Conservation (phyloP, 495 filamentous ascomycete genomes). For the Paragyromitra xinjiangensis region DNA sequence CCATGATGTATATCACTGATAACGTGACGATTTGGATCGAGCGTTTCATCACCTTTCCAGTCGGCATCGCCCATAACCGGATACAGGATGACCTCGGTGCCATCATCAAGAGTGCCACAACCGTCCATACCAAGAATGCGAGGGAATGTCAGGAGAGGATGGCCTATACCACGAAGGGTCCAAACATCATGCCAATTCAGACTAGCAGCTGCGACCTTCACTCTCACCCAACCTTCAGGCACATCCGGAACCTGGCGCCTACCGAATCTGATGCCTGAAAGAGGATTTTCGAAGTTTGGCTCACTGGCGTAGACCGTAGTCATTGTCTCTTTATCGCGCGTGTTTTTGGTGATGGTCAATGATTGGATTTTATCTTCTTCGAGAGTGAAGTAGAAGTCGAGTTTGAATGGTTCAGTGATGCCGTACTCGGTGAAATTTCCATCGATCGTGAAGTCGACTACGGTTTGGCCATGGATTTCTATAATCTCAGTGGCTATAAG, state of each 20-base stretch:
- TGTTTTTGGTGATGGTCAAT: constrained; percentile 33
- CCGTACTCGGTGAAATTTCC: constrained; percentile 36
- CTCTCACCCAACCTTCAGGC: constrained; percentile 48
- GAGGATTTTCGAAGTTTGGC: constrained; percentile 44
- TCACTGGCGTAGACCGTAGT: constrained; percentile 45
- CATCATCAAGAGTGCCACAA: constrained; percentile 53
- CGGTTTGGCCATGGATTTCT: neutral
- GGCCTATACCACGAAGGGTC: constrained; percentile 48
- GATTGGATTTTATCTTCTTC: constrained; percentile 35
- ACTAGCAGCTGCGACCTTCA: constrained; percentile 52
- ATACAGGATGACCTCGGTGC: constrained; percentile 31
- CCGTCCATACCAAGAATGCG: constrained; percentile 56
- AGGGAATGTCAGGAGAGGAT: constrained; percentile 46
- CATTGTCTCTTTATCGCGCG: constrained; percentile 49
- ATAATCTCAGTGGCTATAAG: neutral
- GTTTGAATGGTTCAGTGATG: constrained; percentile 48
- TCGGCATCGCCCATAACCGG: constrained; percentile 53
- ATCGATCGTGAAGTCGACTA: constrained; percentile 45
- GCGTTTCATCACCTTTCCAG: constrained; percentile 53
- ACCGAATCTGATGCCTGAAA: constrained; percentile 46
- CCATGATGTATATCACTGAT: constrained; percentile 52
- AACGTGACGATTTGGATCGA: constrained; percentile 56
- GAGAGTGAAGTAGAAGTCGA: constrained; percentile 53
- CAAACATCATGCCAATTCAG: constrained; percentile 56
- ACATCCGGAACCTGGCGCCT: constrained; percentile 37